Percentiles rank a stretch among this genome's conserved stretches.
phyloP scores from a whole-genome alignment of 129 eudicot species.

The Flaveria robusta region DNA sequence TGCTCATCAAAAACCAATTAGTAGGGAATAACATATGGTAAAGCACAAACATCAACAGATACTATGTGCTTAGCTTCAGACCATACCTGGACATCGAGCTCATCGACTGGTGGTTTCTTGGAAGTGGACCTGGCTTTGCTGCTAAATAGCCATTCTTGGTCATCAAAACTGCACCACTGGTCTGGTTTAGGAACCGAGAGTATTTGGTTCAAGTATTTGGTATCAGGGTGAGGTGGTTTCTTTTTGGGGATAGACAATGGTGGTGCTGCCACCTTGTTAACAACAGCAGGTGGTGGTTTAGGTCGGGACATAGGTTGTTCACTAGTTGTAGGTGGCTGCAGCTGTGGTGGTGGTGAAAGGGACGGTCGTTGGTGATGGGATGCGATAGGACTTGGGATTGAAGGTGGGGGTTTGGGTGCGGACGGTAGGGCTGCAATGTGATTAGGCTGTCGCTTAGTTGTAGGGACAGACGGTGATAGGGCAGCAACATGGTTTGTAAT shows the following conservation, averaged over 20 bases:
- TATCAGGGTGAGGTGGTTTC: conserved; percentile 71
- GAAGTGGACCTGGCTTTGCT: conserved; percentile 28
- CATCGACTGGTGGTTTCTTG: conserved; percentile 32
- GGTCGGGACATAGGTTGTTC: conserved; percentile 27
- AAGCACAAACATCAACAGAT: conserved; percentile 64
- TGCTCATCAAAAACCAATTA: conserved; percentile 38
- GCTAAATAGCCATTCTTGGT: conserved; percentile 66
- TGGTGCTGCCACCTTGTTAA: conserved; percentile 45
- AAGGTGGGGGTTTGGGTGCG: conserved; percentile 17
- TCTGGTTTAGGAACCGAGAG: conserved; percentile 51
- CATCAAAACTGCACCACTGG: conserved; percentile 50
- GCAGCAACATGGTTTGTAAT: conserved; percentile 25
- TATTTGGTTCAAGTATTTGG: conserved; percentile 55
- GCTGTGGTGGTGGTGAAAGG: conserved; percentile 1
- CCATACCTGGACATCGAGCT: conserved; percentile 59
- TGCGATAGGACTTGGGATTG: conserved; percentile 3
- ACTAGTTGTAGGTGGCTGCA: conserved; percentile 14
- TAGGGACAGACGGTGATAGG: conserved; percentile 9
- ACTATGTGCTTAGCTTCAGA: conserved; percentile 74
- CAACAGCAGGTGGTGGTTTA: conserved; percentile 34
- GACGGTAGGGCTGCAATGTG: conserved; percentile 21
- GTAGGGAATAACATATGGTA: conserved; percentile 84
- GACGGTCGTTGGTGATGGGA: conserved; percentile 17
- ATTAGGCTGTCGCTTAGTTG: conserved; percentile 29
- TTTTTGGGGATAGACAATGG: conserved; percentile 23